A percentile compares a stretch with the other conserved stretches of the same genome.
phyloP scores from a whole-genome alignment of 2,329 filamentous ascomycete species.

The Escovopsis sp. region DNA sequence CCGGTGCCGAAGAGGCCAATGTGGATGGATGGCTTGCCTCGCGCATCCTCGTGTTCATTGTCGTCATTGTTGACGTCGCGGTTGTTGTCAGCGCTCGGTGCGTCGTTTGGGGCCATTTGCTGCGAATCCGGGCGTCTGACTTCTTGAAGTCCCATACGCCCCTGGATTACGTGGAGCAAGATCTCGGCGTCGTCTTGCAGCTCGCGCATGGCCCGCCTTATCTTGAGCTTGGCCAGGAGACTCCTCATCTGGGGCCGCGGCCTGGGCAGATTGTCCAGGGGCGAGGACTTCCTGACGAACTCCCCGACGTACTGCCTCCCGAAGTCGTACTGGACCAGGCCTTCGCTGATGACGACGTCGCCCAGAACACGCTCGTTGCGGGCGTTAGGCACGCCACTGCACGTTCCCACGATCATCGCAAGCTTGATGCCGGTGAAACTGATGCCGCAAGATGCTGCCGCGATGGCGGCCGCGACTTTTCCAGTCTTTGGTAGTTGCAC shows the following conservation, averaged over 20 bases:
- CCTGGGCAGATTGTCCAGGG: not conserved
- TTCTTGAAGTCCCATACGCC: too few relatives aligned
- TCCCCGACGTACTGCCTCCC: conserved; percentile 11
- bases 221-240: too few relatives aligned
- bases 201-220: too few relatives aligned
- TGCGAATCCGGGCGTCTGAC: too few relatives aligned
- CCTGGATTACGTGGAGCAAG: too few relatives aligned
- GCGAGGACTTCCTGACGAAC: conserved; percentile 11
- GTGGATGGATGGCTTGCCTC: conserved; percentile 3
- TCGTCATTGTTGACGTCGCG: too few relatives aligned
- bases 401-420: conserved; percentile 8
- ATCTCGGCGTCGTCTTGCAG: not conserved
- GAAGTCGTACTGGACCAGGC: conserved; percentile 15
- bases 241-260: too few relatives aligned
- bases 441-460: conserved; percentile 1
- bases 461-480: conserved; percentile 5
- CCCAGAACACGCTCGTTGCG: conserved; percentile 12
- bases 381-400: conserved; percentile 8
- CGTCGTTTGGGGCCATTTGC: too few relatives aligned
- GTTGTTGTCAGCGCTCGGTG: too few relatives aligned
- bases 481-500: conserved; percentile 10
- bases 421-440: conserved; percentile 9
- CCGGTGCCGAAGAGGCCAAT: conserved; percentile 23
- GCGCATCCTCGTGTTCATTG: too few relatives aligned
- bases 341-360: conserved; percentile 18